A percentile compares a stretch with the other conserved stretches of the same genome.
phyloP scores from a whole-genome alignment of 2,329 filamentous ascomycete species.

The Fusarium heterosporum region DNA sequence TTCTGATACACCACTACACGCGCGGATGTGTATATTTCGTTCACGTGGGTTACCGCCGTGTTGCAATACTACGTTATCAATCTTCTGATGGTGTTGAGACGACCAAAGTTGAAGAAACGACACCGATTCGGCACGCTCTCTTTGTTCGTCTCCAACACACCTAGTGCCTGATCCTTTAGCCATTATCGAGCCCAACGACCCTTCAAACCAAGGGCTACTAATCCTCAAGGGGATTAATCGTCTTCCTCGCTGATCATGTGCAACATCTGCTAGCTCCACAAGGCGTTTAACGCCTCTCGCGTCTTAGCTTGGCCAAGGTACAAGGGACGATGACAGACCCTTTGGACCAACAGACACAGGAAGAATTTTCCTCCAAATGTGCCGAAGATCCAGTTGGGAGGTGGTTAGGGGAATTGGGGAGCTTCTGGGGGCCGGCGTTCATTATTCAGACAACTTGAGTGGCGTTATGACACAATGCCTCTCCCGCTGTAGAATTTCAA shows the following conservation, averaged over 20 bases:
- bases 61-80: constrained; percentile 2
- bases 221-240: constrained; percentile 45
- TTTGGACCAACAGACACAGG: constrained; percentile 40
- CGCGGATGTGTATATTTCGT: constrained; percentile 23
- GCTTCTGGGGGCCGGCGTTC: constrained; percentile 18
- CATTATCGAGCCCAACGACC: constrained; percentile 24
- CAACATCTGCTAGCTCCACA: constrained; percentile 49
- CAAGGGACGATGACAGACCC: constrained; percentile 30
- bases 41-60: constrained; percentile 8
- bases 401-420: constrained; percentile 13
- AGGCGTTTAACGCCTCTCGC: constrained; percentile 49
- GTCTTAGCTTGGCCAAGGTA: constrained; percentile 38
- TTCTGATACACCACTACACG: constrained; percentile 14
- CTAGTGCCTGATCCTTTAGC: constrained; percentile 35
- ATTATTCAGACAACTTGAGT: constrained; percentile 24
- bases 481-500: background rate
- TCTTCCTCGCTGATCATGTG: constrained; percentile 48
- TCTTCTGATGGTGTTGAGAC: constrained; percentile 16
- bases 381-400: constrained; percentile 38
- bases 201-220: constrained; percentile 40
- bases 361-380: constrained; percentile 33
- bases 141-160: constrained; percentile 16
- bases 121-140: constrained; percentile 16
- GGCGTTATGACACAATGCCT: constrained; percentile 41
- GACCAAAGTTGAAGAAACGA: constrained; percentile 9